phyloP scores from a whole-genome alignment of 805 yeast species.

The Yarrowia yakushimensis region DNA sequence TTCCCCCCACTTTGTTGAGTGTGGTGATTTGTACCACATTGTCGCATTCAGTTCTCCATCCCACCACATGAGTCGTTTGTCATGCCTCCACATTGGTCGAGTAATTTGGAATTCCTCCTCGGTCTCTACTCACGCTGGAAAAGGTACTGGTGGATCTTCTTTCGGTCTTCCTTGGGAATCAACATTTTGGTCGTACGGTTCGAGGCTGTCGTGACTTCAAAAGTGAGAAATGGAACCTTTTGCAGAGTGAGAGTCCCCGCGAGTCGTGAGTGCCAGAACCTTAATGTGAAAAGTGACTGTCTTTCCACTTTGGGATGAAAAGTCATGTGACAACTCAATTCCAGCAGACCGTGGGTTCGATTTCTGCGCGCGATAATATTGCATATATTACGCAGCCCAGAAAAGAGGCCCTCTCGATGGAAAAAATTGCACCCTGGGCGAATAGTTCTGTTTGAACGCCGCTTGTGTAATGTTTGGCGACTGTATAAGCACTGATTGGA shows the following conservation, averaged over 20 bases:
- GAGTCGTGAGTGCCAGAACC: slow-evolving; percentile 22
- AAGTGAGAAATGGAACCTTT: slow-evolving; percentile 26
- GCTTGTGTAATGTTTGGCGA: too few species aligned
- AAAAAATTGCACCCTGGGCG: not conserved
- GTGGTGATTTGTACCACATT: too few species aligned
- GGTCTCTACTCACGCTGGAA: slow-evolving; percentile 78
- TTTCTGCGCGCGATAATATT: not conserved
- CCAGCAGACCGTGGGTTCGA: not conserved
- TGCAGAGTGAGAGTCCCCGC: slow-evolving; percentile 18
- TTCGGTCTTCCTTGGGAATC: slow-evolving; percentile 99
- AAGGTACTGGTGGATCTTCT: slow-evolving; percentile 98
- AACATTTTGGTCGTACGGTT: slow-evolving; percentile 59
- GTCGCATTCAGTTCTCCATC: too few species aligned
- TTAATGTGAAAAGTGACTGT: slow-evolving; percentile 20
- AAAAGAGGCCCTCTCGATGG: not conserved
- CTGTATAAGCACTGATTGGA: too few species aligned
- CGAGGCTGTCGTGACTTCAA: slow-evolving; percentile 21
- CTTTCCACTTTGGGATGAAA: slow-evolving; percentile 13
- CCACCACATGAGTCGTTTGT: not conserved
- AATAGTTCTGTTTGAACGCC: too few species aligned
- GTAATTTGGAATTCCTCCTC: not conserved
- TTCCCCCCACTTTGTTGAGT: too few species aligned
- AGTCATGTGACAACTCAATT: slow-evolving; percentile 26
- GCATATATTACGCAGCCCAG: not conserved
- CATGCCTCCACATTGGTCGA: not conserved